Evolutionary conservation across 1,284 basidiomycete genomes (phyloP).

Genomic region (Malassezia nana): DNA sequence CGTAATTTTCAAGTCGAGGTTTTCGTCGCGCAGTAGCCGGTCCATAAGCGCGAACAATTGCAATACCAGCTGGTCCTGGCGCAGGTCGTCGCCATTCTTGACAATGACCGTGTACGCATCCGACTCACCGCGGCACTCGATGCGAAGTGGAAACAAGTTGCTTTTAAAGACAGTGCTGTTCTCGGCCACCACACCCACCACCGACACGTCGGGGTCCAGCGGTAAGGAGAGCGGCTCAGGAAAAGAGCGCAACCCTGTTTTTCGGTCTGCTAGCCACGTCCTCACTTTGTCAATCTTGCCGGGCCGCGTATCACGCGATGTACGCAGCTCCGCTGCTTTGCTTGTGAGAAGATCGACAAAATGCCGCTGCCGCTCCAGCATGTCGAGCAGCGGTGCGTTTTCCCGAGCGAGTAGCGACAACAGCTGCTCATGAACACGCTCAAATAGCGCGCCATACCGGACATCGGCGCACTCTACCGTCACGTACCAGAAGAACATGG

Average conservation of each 20-base stretch:
- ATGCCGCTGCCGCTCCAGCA: conserved; percentile 61
- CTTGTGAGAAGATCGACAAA: conserved; percentile 67
- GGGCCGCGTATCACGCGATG: conserved; percentile 79
- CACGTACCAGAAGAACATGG: conserved; percentile 92
- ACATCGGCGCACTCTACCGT: conserved; percentile 78
- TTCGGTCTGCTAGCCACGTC: conserved; percentile 69
- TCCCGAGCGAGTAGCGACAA: not conserved
- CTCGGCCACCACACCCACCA: conserved; percentile 77
- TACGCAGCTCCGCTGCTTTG: conserved; percentile 73
- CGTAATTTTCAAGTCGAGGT: conserved; percentile 81
- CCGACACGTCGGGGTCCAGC: conserved; percentile 69
- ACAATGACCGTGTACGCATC: conserved; percentile 75
- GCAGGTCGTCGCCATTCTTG: conserved; percentile 96
- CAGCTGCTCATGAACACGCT: conserved; percentile 62
- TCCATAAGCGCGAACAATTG: conserved; percentile 98
- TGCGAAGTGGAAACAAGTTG: conserved; percentile 78
- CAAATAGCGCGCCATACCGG: conserved; percentile 75
- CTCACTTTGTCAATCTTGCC: conserved; percentile 95
- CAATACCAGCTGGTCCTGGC: conserved; percentile 93
- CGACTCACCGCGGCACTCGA: conserved; percentile 58
- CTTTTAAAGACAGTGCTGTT: conserved; percentile 95
- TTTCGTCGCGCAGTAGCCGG: conserved; percentile 80
- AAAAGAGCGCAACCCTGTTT: conserved; percentile 55
- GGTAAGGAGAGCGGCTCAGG: conserved; percentile 55
- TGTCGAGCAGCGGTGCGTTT: conserved; percentile 1